Evolutionary conservation across 2,329 filamentous ascomycete genomes (phyloP).

Genomic region (Talaromyces sp.): DNA sequence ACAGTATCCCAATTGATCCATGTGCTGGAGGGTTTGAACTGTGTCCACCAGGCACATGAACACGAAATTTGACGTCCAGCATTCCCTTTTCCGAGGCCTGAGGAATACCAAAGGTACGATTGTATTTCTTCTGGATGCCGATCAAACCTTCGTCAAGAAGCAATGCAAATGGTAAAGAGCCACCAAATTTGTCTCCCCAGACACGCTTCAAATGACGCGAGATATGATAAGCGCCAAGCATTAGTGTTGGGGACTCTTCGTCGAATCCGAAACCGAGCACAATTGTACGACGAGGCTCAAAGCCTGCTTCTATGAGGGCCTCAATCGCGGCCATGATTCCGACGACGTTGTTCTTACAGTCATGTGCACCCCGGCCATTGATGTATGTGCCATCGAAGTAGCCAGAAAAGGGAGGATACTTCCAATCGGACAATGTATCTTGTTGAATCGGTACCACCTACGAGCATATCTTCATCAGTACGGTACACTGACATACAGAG

Average conservation of each 20-base stretch:
- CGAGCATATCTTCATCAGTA: not conserved
- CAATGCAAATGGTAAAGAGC: slow-evolving; percentile 46
- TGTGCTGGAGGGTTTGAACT: slow-evolving; percentile 59
- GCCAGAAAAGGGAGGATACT: slow-evolving; percentile 52
- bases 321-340: slow-evolving; percentile 54
- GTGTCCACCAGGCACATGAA: slow-evolving; percentile 59
- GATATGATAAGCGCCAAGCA: slow-evolving; percentile 53
- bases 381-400: slow-evolving; percentile 53
- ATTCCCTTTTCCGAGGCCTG: slow-evolving; percentile 63
- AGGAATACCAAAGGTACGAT: slow-evolving; percentile 53
- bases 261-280: slow-evolving; percentile 63
- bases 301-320: slow-evolving; percentile 50
- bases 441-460: slow-evolving; percentile 27
- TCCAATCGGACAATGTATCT: slow-evolving; percentile 49
- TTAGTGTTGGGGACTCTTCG: slow-evolving; percentile 59
- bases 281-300: slow-evolving; percentile 55
- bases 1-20: slow-evolving; percentile 66
- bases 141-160: slow-evolving; percentile 62
- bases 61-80: slow-evolving; percentile 56
- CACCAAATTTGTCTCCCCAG: slow-evolving; percentile 53
- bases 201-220: slow-evolving; percentile 48
- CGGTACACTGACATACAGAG: not conserved
- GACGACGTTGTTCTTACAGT: slow-evolving; percentile 56
- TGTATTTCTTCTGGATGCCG: slow-evolving; percentile 49
- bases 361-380: slow-evolving; percentile 53